A percentile compares a stretch with the other conserved stretches of the same genome.
These are phyloP conservation scores for Fonsecaea erecta DNA, from an alignment of 2,329 filamentous ascomycete genomes.

Conservation along the genomic window DNA sequence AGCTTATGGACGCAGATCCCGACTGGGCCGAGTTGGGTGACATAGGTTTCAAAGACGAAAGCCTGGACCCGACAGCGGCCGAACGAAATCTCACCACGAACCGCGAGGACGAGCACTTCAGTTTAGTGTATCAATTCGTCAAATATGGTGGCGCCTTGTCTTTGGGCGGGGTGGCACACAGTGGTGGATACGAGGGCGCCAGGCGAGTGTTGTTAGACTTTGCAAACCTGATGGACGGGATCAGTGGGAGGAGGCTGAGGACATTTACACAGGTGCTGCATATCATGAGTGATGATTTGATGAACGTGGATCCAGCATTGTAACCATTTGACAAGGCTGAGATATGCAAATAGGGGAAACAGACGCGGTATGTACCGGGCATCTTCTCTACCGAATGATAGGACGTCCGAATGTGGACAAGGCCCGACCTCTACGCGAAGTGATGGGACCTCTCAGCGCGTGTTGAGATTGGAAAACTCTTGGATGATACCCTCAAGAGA, in stretches of 20 bases:
- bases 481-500: not conserved
- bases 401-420: not conserved
- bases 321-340: not conserved
- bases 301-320: slow-evolving; percentile 32
- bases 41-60: slow-evolving; percentile 29
- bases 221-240: slow-evolving; percentile 58
- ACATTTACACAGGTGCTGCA: slow-evolving; percentile 58
- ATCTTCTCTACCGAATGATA: not conserved
- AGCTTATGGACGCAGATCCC: slow-evolving; percentile 54
- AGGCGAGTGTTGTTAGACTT: slow-evolving; percentile 58
- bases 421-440: not conserved
- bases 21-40: slow-evolving; percentile 53
- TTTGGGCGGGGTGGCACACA: slow-evolving; percentile 54
- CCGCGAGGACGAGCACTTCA: slow-evolving; percentile 29
- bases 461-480: not conserved
- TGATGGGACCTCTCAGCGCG: not conserved
- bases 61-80: slow-evolving; percentile 12
- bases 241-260: slow-evolving; percentile 57
- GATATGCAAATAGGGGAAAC: not conserved
- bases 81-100: slow-evolving; percentile 42
- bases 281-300: slow-evolving; percentile 57
- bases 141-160: slow-evolving; percentile 55
- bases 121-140: slow-evolving; percentile 48
- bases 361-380: not conserved
- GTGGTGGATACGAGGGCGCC: slow-evolving; percentile 58